phyloP scores from a whole-genome alignment of 306 rosid genomes.

The Mucuna pruriens region DNA sequence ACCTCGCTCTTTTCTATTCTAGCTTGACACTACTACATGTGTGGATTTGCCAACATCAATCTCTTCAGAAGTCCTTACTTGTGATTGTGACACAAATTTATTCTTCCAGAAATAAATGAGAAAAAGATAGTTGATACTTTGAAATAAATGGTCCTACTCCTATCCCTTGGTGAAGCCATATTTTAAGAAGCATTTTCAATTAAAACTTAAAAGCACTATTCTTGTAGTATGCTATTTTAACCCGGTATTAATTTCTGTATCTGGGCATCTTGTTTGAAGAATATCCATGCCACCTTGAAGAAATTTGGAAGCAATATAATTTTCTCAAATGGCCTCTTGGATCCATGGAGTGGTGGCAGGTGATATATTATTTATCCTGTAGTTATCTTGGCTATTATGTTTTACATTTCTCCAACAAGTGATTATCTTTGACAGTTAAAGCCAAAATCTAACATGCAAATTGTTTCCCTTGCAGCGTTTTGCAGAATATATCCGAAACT shows the following conservation, averaged over 20 bases:
- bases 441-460: constrained; percentile 31
- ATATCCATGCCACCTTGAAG: constrained; percentile 59
- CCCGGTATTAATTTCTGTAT: constrained; percentile 23
- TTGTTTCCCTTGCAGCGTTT: constrained; percentile 65
- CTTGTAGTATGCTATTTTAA: constrained; percentile 25
- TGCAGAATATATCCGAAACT: constrained; percentile 71
- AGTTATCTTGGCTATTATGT: constrained; percentile 20
- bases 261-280: constrained; percentile 49
- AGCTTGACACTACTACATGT: not conserved
- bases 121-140: not conserved
- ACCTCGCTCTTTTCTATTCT: not conserved
- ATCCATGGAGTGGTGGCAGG: constrained; percentile 98
- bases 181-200: constrained; percentile 9
- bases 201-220: not conserved
- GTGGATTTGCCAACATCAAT: not conserved
- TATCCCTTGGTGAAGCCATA: constrained; percentile 19
- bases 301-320: constrained; percentile 79
- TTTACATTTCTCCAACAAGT: not conserved
- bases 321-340: constrained; percentile 86
- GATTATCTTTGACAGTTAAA: not conserved
- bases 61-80: not conserved
- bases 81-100: not conserved
- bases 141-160: constrained; percentile 5
- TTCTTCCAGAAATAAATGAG: constrained; percentile 6
- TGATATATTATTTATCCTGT: constrained; percentile 37